Evolutionary conservation across 1,139 yeast species (phyloP), one percentile per base, ranked within the genome.

Genomic region (Geotrichum macrosporum): DNA sequence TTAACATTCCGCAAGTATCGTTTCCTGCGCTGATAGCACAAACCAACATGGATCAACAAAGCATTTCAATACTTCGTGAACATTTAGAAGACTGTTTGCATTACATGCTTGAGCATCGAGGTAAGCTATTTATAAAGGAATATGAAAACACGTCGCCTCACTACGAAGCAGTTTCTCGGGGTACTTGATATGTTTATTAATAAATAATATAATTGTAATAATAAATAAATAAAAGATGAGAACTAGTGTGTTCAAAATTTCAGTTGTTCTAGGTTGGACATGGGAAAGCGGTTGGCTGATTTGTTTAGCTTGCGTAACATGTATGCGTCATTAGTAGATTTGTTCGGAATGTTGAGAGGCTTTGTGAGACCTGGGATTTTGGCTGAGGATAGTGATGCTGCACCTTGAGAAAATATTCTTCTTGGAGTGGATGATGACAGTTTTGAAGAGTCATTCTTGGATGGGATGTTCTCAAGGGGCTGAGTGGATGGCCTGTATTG

Each of bases 21-120:
- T 68, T 92, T 42, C 97, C 97, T 0, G 94, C 87, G 3, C 69
- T 88, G 19, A 74, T 89, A 41, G 76, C 87, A 1, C 82, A 81
- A 54, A 80, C 95, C 0, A 70, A 81, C 10, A 86, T 89, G 92
- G 96, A 89, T 59, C 73, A 78, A 18, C 81, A 80, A 50, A 80
- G 92, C 47, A 70, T 84, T n/a, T 71, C 70, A 4, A 76, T 76
- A 12, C 64, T 82, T 48, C 73, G 74, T 46, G 73, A 67, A 3
- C 75, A 83, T 44, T 58, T 84, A 49, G 80, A 77, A 41, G 76
- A 66, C 50, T 65, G 85, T 20, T 67, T 76, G 43, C 66, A 64
- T 46, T 80, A 73, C 60, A 55, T 83, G 55, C 70, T 71, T 36
- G 63, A 63, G 5, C 70, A 78, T 57, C 67, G 70, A 43, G 71